Evolutionary conservation across 495 filamentous ascomycete species (phyloP).

Genomic region (Penicillium flavigenum): DNA sequence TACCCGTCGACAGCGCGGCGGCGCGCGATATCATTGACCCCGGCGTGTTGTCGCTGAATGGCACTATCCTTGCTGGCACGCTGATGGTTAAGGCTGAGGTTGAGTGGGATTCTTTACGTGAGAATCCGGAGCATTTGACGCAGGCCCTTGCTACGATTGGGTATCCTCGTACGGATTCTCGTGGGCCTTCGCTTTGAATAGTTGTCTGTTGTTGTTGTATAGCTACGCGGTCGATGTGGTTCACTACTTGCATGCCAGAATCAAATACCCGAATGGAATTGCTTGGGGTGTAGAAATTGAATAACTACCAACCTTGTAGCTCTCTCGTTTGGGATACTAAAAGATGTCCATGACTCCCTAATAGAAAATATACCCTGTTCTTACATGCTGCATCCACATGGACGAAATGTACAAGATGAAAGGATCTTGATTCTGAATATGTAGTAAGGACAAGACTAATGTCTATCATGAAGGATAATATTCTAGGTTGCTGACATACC

Average conservation of each 20-base stretch:
- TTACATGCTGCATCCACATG: not conserved
- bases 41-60: constrained; percentile 67
- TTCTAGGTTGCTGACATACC: not conserved
- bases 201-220: not conserved
- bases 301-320: not conserved
- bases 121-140: constrained; percentile 50
- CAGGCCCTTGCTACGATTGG: constrained; percentile 61
- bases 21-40: constrained; percentile 41
- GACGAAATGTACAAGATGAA: not conserved
- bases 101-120: constrained; percentile 66
- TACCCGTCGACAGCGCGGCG: constrained; percentile 30
- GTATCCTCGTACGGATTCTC: constrained; percentile 41
- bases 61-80: constrained; percentile 77
- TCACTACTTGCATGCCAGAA: constrained; percentile 4
- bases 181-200: constrained; percentile 25
- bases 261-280: not conserved
- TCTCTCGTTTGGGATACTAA: not conserved
- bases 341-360: not conserved
- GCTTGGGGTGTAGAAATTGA: not conserved
- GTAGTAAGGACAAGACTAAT: not conserved
- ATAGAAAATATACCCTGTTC: not conserved
- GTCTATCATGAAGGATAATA: not conserved
- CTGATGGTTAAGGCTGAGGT: constrained; percentile 72
- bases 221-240: not conserved
- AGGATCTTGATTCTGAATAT: not conserved